phyloP scores from a whole-genome alignment of 176 grass and related monocot genomes.

The Rhynchospora breviuscula region DNA sequence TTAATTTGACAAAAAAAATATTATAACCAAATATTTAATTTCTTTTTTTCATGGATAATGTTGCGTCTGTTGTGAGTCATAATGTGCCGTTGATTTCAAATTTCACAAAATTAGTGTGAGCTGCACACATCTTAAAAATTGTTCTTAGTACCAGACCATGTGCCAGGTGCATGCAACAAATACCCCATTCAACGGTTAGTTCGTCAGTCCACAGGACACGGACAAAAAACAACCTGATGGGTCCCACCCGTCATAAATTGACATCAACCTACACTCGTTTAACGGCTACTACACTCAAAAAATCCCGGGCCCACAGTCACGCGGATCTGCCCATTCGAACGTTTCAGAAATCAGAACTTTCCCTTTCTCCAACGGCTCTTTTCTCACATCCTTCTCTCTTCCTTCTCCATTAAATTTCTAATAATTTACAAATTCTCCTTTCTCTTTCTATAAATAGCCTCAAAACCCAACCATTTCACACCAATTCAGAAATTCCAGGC shows the following conservation, averaged over 20 bases:
- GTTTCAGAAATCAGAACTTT: slow-evolving; percentile 39
- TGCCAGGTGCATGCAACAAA: slow-evolving; percentile 26
- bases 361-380: slow-evolving; percentile 47
- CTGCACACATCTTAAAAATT: too few relatives aligned
- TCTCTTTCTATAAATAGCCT: slow-evolving; percentile 33
- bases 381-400: background rate
- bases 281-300: slow-evolving; percentile 59
- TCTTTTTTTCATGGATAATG: too few relatives aligned
- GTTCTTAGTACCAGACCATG: background rate
- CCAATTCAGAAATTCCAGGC: background rate
- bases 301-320: slow-evolving; percentile 1
- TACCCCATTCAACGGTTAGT: slow-evolving; percentile 45
- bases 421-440: background rate
- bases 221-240: background rate
- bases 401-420: slow-evolving; percentile 9
- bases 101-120: too few relatives aligned
- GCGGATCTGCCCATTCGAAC: slow-evolving; percentile 40
- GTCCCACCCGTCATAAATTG: slow-evolving; percentile 5
- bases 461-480: background rate
- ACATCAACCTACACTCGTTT: slow-evolving; percentile 9
- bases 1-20: too few relatives aligned
- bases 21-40: too few relatives aligned
- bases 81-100: too few relatives aligned
- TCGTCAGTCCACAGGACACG: background rate
- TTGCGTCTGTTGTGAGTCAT: too few relatives aligned